A percentile compares a stretch with the other conserved stretches of the same genome.
Conservation (phyloP, 495 filamentous ascomycete species). For the Pyrenula massariospora region DNA sequence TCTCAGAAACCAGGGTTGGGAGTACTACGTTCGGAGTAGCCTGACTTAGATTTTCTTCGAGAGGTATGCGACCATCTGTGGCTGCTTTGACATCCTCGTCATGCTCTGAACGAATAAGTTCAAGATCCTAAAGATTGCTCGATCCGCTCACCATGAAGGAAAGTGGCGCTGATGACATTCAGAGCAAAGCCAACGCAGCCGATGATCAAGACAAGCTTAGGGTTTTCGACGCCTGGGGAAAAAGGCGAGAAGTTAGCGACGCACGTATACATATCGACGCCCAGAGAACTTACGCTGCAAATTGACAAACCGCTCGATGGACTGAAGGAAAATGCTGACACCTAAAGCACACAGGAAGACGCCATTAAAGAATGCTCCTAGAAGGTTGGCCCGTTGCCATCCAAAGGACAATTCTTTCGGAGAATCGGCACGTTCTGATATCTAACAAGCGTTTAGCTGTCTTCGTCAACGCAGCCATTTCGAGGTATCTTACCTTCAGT, state of each 20-base stretch:
- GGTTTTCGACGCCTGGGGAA: slow-evolving; percentile 71
- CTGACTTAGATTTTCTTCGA: too few relatives aligned
- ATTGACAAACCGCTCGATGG: slow-evolving; percentile 81
- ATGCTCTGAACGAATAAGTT: too few relatives aligned
- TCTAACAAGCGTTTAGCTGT: slow-evolving; percentile 58
- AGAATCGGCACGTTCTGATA: slow-evolving; percentile 40
- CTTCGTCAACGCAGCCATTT: slow-evolving; percentile 66
- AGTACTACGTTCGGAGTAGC: too few relatives aligned
- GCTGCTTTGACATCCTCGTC: too few relatives aligned
- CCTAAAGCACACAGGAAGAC: slow-evolving; percentile 94
- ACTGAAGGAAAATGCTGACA: slow-evolving; percentile 90
- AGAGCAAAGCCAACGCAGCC: slow-evolving; percentile 77
- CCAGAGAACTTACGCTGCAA: too few relatives aligned
- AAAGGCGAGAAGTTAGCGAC: too few relatives aligned
- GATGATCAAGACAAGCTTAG: slow-evolving; percentile 75
- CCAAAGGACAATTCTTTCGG: slow-evolving; percentile 53
- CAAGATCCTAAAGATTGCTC: too few relatives aligned
- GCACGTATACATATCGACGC: too few relatives aligned
- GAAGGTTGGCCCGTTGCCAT: slow-evolving; percentile 96
- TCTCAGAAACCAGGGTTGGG: too few relatives aligned
- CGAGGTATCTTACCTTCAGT: slow-evolving; percentile 69
- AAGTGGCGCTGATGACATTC: slow-evolving; percentile 76
- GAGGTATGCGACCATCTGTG: too few relatives aligned
- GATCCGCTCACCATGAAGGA: slow-evolving; percentile 70
- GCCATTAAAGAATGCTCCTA: slow-evolving; percentile 90